Conservation (phyloP, 495 filamentous ascomycete species). For the Hypoxylon fragiforme region DNA sequence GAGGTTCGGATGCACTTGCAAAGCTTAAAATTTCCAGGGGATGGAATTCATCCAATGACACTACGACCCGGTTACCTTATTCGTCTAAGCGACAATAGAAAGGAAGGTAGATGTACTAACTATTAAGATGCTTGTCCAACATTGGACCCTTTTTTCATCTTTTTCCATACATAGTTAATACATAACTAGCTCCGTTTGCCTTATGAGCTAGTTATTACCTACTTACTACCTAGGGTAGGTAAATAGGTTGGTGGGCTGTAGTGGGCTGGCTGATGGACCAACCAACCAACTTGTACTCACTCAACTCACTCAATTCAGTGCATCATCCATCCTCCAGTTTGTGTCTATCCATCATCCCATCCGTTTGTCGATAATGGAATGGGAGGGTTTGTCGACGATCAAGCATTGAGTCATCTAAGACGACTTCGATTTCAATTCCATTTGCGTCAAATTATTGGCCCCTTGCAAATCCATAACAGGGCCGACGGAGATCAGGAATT, state of each 20-base stretch:
- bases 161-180: too few relatives aligned
- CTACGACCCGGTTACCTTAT: conserved; percentile 7
- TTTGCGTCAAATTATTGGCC: conserved; percentile 1
- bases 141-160: too few relatives aligned
- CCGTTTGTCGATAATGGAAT: not conserved
- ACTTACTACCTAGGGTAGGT: too few relatives aligned
- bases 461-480: conserved; percentile 29
- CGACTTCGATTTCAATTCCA: not conserved
- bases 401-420: not conserved
- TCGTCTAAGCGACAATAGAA: not conserved
- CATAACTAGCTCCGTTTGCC: conserved; percentile 16
- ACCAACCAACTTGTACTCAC: not conserved
- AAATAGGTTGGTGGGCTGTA: too few relatives aligned
- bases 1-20: conserved; percentile 9
- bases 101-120: not conserved
- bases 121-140: not conserved
- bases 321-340: too few relatives aligned
- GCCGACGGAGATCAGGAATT: conserved; percentile 24
- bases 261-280: not conserved
- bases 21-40: conserved; percentile 14
- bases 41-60: conserved; percentile 1
- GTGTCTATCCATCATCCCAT: not conserved
- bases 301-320: too few relatives aligned
- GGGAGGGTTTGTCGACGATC: too few relatives aligned
- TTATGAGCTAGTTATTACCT: not conserved